Evolutionary conservation across 441 rosid species (phyloP), one percentile per base, ranked within the genome.

Genomic region (Theobroma grandiflorum): DNA sequence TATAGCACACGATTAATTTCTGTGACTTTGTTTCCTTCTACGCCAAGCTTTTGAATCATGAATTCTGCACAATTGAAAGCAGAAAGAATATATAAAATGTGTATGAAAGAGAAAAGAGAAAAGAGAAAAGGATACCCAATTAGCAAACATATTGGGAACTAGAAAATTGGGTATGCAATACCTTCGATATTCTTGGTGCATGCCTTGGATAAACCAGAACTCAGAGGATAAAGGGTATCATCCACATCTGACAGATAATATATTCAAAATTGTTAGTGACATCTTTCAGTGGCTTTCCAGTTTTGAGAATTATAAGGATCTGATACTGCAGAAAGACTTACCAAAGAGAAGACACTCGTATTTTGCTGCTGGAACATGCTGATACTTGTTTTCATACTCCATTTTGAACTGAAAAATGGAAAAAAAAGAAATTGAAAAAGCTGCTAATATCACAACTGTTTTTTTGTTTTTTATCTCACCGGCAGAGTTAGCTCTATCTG

Each of bases 331-430:
- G 0, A 26, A 77, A 42, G 68, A 31, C 91, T 87, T 85, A 93
- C 98, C 99, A 80, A 96, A 94, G 75, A 96, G 91, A 81, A 96
- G 95, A 37, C 97, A 91, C 14, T 94, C 96, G 71, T 88, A 94
- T 83, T 75, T 90, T 83, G 93, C 61, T 40, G 74, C 33, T 33
- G 85, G 43, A 52, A 77, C 80, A 77, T 67, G 61, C 72, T 81
- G 84, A 45, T 69, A 74, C 62, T 78, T 86, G 64, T 87, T 84
- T 81, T 84, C 87, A 74, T 71, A 72, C 40, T 81, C 94, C 95
- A 91, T 90, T 75, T 82, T 82, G 53, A 53, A 16, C 47, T 15
- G 40, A 62, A 45, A 50, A 80, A 35, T 35, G 43, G 16, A 57
- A 35, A 33, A 31, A 35, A 64, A n/a, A n/a, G n/a, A 18, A 64